Percentiles rank a stretch among this genome's conserved stretches.
phyloP scores from a whole-genome alignment of 2,329 filamentous ascomycete species.

The Pestalotiopsis sp. region DNA sequence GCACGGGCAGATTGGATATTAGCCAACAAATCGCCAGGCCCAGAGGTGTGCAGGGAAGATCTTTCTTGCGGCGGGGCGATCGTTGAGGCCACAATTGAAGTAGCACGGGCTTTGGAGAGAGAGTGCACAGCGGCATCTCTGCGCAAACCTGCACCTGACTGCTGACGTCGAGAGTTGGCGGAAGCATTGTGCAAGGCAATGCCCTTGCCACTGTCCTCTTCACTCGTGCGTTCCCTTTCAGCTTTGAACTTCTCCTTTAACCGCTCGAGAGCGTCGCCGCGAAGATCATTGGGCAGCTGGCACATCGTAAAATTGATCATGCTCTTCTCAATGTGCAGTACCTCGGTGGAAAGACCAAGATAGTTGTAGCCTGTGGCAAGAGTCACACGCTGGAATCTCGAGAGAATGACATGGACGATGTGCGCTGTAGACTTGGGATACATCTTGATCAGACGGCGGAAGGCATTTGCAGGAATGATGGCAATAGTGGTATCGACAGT shows the following conservation, averaged over 20 bases:
- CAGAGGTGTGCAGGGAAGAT: conserved; percentile 52
- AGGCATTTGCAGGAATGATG: conserved; percentile 95
- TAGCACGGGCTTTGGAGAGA: conserved; percentile 50
- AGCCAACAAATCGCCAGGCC: conserved; percentile 78
- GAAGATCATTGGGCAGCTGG: conserved; percentile 87
- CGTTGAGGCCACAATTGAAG: conserved; percentile 44
- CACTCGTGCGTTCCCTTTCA: conserved; percentile 80
- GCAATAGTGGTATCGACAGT: conserved; percentile 97
- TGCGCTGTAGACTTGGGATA: conserved; percentile 97
- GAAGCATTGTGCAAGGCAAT: conserved; percentile 90
- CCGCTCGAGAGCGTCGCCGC: conserved; percentile 79
- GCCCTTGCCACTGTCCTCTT: conserved; percentile 84
- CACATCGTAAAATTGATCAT: conserved; percentile 94
- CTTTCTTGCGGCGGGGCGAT: conserved; percentile 45
- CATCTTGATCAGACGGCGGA: conserved; percentile 86
- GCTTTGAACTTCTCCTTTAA: conserved; percentile 91
- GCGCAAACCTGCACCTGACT: conserved; percentile 74
- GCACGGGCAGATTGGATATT: conserved; percentile 73
- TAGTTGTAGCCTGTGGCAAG: conserved; percentile 94
- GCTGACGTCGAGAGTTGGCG: conserved; percentile 63
- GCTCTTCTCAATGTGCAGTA: conserved; percentile 87
- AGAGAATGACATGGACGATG: conserved; percentile 96
- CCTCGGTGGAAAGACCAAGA: conserved; percentile 87
- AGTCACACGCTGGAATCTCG: conserved; percentile 90
- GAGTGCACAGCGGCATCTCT: conserved; percentile 81